Base-by-base conservation (phyloP, 2,329 filamentous ascomycete species). In the Clonostachys rosea region DNA sequence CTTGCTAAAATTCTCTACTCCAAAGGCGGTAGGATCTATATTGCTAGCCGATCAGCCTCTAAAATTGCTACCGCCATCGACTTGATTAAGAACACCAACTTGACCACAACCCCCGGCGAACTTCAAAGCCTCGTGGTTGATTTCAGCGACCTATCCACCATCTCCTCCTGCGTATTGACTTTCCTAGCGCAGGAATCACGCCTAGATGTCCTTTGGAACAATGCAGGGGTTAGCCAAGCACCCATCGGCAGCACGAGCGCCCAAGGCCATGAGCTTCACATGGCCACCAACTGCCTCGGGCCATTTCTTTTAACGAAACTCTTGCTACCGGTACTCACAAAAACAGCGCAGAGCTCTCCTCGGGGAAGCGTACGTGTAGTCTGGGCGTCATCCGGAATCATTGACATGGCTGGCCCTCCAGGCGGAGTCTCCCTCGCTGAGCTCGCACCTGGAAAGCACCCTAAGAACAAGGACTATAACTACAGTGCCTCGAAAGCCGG, bases 401-500 rank as follows among this genome's bases (percentile, higher is more conserved):
- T 39, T 18, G 36, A 39, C 17, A 39, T 18, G 14, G 8, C 36
- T 11, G 17, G 36, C 36, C 36, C 36, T 18, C 14, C 14, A 18
- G 36, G 17, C 12, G 36, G 36, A n/a, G 36, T 39, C 14, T 18
- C 14, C 5, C 14, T n/a, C 14, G 17, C 14, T 39, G 36, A 39
- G 11, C 36, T 39, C 7, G 24, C 8, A 10, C 24, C 24, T 30
- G 24, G 24, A 2, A 30, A 30, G 24, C 24, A 30, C 24, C 24
- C 24, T 10, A 30, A 30, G 24, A 30, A 10, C 9, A 30, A 30
- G 4, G 24, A 30, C 24, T 30, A 30, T 30, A 30, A 30, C 24
- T 39, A 39, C 2, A 39, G 36, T 18, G 14, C 36, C 7, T 66
- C 62, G 40, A 73, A 71, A 48, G 56, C 59, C 1, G 66, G 64